These are phyloP conservation scores for Alternaria sp. DNA, from an alignment of 2,329 filamentous ascomycete species.

Conservation along the genomic window DNA sequence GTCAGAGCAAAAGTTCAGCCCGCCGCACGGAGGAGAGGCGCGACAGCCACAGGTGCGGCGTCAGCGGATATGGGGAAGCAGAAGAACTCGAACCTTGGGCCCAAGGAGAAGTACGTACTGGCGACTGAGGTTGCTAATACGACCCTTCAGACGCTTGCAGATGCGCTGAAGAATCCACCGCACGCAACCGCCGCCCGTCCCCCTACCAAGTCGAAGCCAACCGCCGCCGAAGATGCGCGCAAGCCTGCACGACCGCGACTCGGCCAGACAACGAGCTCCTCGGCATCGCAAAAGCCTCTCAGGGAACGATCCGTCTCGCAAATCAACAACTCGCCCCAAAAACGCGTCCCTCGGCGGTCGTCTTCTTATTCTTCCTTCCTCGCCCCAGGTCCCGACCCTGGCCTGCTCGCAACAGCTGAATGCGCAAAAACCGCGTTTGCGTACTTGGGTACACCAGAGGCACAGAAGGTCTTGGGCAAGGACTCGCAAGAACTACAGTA, in stretches of 20 bases:
- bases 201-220: constrained; percentile 30
- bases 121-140: constrained; percentile 79
- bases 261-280: constrained; percentile 27
- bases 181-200: constrained; percentile 19
- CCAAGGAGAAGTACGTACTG: constrained; percentile 70
- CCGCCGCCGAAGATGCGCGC: constrained; percentile 38
- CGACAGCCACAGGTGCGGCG: constrained; percentile 40
- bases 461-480: constrained; percentile 59
- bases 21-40: constrained; percentile 37
- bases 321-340: constrained; percentile 63
- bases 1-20: constrained; percentile 38
- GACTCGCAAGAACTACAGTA: constrained; percentile 71
- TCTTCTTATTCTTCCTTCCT: constrained; percentile 47
- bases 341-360: constrained; percentile 48
- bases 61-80: constrained; percentile 52
- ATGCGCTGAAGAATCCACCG: constrained; percentile 65
- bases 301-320: constrained; percentile 70
- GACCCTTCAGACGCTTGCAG: constrained; percentile 73
- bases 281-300: constrained; percentile 67
- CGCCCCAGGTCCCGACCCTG: constrained; percentile 40
- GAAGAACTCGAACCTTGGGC: constrained; percentile 52
- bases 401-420: constrained; percentile 67
- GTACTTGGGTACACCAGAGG: constrained; percentile 68
- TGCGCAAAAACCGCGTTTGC: constrained; percentile 74
- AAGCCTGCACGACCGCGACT: constrained; percentile 30